These are phyloP conservation scores for Mediolabrus comicus DNA, from an alignment of 108 stramenopile genomes.

Conservation along the genomic window DNA sequence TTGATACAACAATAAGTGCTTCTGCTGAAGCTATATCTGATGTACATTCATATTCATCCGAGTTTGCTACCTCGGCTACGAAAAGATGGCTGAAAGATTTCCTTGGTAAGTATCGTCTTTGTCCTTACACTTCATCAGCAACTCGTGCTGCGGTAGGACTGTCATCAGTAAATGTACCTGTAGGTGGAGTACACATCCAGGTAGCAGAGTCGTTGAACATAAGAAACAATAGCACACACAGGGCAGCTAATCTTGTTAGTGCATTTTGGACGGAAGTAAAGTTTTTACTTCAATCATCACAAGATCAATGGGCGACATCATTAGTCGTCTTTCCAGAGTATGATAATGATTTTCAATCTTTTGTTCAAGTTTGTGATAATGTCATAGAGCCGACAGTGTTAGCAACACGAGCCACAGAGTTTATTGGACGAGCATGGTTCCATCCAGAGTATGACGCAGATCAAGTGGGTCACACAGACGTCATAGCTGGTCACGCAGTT, in stretches of 20 bases:
- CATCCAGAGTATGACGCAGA: constrained; percentile 49
- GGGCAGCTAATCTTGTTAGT: constrained; percentile 25
- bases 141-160: constrained; percentile 54
- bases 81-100: constrained; percentile 51
- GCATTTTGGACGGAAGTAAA: constrained; percentile 49
- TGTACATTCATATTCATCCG: background rate
- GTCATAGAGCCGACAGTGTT: constrained; percentile 43
- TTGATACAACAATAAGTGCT: background rate
- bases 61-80: constrained; percentile 13
- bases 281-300: constrained; percentile 26
- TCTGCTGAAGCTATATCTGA: background rate
- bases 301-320: constrained; percentile 49
- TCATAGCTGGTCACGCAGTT: constrained; percentile 54
- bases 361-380: constrained; percentile 45
- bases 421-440: constrained; percentile 60
- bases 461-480: constrained; percentile 36
- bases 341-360: constrained; percentile 48
- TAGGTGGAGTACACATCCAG: constrained; percentile 22
- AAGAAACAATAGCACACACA: background rate
- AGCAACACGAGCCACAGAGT: constrained; percentile 30
- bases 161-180: constrained; percentile 33
- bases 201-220: background rate
- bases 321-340: constrained; percentile 44
- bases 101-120: constrained; percentile 46
- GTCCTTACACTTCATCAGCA: constrained; percentile 54